Conservation (phyloP, 345 rosid species). For the Lepidium didymum region DNA sequence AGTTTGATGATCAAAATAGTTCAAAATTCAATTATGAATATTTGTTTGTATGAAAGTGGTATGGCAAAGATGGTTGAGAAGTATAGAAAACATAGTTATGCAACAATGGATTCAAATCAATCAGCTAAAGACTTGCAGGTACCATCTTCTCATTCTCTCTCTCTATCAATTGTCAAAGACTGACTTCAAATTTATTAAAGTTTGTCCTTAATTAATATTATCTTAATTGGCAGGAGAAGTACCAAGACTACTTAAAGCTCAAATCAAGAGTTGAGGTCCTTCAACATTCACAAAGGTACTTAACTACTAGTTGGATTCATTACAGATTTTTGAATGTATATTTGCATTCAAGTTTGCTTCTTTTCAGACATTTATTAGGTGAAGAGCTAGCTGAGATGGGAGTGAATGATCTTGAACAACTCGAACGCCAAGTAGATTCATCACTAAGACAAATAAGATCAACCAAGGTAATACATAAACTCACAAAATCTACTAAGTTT, state of each 20-base stretch:
- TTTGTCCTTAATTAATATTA: neutral
- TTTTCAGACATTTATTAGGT: conserved; percentile 65
- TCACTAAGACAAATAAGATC: conserved; percentile 71
- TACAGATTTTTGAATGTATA: neutral
- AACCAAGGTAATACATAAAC: conserved; percentile 43
- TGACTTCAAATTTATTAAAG: neutral
- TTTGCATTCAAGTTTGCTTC: neutral
- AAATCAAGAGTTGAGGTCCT: conserved; percentile 53
- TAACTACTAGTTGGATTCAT: neutral
- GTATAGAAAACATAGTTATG: conserved; percentile 51
- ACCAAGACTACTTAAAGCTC: conserved; percentile 63
- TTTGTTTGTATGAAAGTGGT: conserved; percentile 32
- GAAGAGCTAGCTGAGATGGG: conserved; percentile 56
- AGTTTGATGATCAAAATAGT: neutral
- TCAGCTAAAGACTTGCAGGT: conserved; percentile 51
- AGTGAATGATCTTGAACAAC: conserved; percentile 67
- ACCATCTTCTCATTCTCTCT: neutral
- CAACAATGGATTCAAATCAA: conserved; percentile 37
- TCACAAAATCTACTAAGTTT: neutral
- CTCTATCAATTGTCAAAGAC: conserved; percentile 4
- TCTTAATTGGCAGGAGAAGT: conserved; percentile 35
- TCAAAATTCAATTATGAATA: neutral
- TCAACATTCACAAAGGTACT: conserved; percentile 66
- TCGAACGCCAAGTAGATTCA: conserved; percentile 63
- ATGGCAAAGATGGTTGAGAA: conserved; percentile 55